These are phyloP conservation scores for Kalmanozyma brasiliensis DNA, from an alignment of 1,284 basidiomycete genomes.

Conservation along the genomic window DNA sequence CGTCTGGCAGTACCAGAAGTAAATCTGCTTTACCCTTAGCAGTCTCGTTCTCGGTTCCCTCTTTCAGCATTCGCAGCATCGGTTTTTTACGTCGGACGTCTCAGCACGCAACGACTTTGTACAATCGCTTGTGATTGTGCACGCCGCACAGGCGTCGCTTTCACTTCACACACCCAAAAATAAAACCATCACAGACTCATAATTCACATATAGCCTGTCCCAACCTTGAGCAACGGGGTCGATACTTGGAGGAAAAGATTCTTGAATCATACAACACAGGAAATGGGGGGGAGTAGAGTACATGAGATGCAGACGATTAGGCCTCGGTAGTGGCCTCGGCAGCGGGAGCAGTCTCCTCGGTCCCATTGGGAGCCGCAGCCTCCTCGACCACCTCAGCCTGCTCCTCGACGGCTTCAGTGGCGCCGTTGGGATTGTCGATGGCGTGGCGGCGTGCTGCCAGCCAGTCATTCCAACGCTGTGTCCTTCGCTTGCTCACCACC, in stretches of 20 bases:
- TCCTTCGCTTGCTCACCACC: slow-evolving; percentile 26
- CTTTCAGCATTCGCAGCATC: slow-evolving; percentile 4
- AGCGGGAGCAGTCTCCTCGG: slow-evolving; percentile 7
- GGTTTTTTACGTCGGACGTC: not conserved
- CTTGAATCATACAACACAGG: slow-evolving; percentile 7
- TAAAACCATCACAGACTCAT: slow-evolving; percentile 22
- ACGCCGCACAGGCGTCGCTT: too few species aligned
- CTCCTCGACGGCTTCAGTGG: slow-evolving; percentile 9
- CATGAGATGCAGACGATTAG: slow-evolving; percentile 3
- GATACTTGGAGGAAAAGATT: slow-evolving; percentile 1
- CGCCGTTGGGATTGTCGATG: slow-evolving; percentile 39
- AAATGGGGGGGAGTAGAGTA: slow-evolving; percentile 1
- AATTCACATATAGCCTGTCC: not conserved
- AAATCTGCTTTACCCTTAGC: slow-evolving; percentile 14
- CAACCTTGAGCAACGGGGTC: not conserved
- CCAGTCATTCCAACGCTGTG: slow-evolving; percentile 53
- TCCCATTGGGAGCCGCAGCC: slow-evolving; percentile 18
- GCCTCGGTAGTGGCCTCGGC: slow-evolving; percentile 18
- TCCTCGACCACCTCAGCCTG: slow-evolving; percentile 6
- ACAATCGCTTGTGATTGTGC: slow-evolving; percentile 9
- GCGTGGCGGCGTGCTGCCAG: slow-evolving; percentile 49
- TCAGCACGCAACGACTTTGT: slow-evolving; percentile 18
- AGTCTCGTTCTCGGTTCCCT: slow-evolving; percentile 5
- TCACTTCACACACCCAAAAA: slow-evolving; percentile 20
- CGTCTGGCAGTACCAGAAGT: slow-evolving; percentile 62